phyloP scores from a whole-genome alignment of 495 filamentous ascomycete species.

The Thermochaetoides thermophila region DNA sequence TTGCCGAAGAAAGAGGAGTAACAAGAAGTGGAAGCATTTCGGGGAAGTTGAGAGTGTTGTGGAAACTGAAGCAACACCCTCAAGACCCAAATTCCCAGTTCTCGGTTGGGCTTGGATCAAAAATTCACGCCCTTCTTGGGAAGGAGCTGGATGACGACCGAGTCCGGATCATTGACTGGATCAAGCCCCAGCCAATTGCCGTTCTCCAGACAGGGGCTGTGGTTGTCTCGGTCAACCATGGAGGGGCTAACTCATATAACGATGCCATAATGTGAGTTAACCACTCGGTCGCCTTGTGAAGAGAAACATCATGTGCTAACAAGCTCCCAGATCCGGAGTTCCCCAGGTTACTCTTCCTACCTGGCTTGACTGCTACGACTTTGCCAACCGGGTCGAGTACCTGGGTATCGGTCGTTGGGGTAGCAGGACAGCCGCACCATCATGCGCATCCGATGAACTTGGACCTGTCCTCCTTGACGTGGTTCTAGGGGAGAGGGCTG shows the following conservation, averaged over 20 bases:
- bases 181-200: constrained; percentile 19
- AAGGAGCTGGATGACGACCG: constrained; percentile 6
- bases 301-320: neutral
- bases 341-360: constrained; percentile 34
- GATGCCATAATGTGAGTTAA: constrained; percentile 24
- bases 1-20: constrained; percentile 1
- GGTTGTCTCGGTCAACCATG: constrained; percentile 24
- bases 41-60: constrained; percentile 22
- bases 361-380: constrained; percentile 40
- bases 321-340: constrained; percentile 23
- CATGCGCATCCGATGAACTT: neutral
- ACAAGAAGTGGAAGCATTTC: neutral
- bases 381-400: constrained; percentile 32
- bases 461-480: constrained; percentile 2
- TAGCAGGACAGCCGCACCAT: constrained; percentile 11
- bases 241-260: constrained; percentile 27
- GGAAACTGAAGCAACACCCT: constrained; percentile 18
- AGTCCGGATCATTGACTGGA: constrained; percentile 21
- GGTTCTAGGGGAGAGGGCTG: neutral
- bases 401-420: constrained; percentile 34
- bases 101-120: constrained; percentile 2
- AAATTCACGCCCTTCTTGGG: constrained; percentile 1
- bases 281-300: neutral
- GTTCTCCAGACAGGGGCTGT: constrained; percentile 20
- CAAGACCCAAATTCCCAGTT: neutral